A percentile compares a stretch with the other conserved stretches of the same genome.
phyloP scores from a whole-genome alignment of 306 rosid species.

The Erythrophleum fordii region DNA sequence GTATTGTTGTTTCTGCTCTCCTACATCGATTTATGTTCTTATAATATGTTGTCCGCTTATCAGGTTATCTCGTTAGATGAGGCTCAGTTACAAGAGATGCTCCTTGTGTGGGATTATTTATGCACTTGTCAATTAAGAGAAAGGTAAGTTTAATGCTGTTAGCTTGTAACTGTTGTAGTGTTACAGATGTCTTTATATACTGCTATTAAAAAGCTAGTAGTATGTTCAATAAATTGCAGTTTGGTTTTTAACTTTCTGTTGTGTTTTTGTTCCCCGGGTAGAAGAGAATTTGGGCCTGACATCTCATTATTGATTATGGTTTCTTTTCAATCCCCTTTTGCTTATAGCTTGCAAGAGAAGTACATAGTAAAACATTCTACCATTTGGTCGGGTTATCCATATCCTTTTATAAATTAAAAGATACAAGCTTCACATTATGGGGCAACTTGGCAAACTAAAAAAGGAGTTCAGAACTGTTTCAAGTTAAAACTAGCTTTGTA shows the following conservation, averaged over 20 bases:
- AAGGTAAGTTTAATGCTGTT: slow-evolving; percentile 58
- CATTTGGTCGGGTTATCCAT: neutral
- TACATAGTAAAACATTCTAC: no score
- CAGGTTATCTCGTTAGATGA: slow-evolving; percentile 78
- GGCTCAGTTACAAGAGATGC: slow-evolving; percentile 78
- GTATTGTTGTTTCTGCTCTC: neutral
- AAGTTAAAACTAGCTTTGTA: neutral
- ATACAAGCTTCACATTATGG: neutral
- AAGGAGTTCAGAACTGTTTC: no score
- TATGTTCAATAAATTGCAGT: neutral
- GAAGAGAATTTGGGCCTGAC: no score
- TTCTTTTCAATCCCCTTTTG: no score
- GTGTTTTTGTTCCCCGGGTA: neutral
- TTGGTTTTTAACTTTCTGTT: neutral
- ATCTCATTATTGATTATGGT: no score
- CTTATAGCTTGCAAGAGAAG: neutral
- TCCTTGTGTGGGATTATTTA: slow-evolving; percentile 73
- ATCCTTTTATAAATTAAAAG: neutral
- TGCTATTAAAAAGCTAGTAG: neutral
- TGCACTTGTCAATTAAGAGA: slow-evolving; percentile 74
- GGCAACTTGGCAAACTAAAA: no score
- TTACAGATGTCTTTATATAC: neutral
- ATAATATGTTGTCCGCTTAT: slow-evolving; percentile 32
- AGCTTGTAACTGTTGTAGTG: slow-evolving; percentile 10
- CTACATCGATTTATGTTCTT: slow-evolving; percentile 14